phyloP scores from a whole-genome alignment of 192 early-diverging fungal species.

The Diversispora epigaea region DNA sequence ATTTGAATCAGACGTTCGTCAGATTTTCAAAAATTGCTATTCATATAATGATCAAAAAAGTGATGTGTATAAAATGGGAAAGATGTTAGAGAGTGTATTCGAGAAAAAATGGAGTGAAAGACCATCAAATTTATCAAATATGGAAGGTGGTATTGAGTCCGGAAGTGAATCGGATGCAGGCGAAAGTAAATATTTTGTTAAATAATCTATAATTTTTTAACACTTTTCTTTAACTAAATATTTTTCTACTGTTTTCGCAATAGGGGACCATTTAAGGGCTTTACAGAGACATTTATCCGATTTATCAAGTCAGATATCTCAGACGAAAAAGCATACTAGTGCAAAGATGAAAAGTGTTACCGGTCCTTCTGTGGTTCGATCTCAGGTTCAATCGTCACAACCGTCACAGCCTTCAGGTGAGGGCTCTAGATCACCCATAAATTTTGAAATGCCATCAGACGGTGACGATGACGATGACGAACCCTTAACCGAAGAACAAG shows the following conservation, averaged over 20 bases:
- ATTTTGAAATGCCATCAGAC: too few relatives aligned
- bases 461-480: too few relatives aligned
- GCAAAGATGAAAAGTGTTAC: conserved; percentile 35
- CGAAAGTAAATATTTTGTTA: not conserved
- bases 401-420: conserved; percentile 33
- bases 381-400: conserved; percentile 32
- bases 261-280: conserved; percentile 14
- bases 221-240: not conserved
- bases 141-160: conserved; percentile 28
- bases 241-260: not conserved
- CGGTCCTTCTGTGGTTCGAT: conserved; percentile 15
- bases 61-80: conserved; percentile 62
- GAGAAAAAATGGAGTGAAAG: conserved; percentile 60
- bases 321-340: conserved; percentile 10
- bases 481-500: too few relatives aligned
- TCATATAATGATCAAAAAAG: conserved; percentile 63
- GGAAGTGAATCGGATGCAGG: conserved; percentile 37
- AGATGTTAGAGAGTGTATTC: conserved; percentile 65
- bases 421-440: too few relatives aligned
- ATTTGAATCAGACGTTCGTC: conserved; percentile 65
- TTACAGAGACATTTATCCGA: conserved; percentile 15
- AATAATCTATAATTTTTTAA: not conserved
- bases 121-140: conserved; percentile 36
- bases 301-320: conserved; percentile 17
- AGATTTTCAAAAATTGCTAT: conserved; percentile 79